Evolutionary conservation across 2,329 filamentous ascomycete species (phyloP).

Genomic region (Penicillium fuscoglaucum): DNA sequence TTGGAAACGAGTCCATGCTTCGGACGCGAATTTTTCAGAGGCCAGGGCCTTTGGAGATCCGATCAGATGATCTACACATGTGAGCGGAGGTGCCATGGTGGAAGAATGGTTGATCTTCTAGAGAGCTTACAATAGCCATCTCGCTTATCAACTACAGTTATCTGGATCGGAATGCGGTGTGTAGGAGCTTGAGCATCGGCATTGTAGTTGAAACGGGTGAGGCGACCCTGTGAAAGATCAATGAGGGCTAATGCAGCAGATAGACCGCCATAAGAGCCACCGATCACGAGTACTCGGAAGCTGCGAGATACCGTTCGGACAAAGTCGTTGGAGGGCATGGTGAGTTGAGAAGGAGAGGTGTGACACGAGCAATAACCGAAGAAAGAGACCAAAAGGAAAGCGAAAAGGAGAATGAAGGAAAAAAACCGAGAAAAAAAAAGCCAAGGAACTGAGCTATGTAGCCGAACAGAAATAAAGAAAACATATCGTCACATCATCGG

Average conservation of each 20-base stretch:
- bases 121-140: slow-evolving; percentile 70
- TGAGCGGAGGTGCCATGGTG: not conserved
- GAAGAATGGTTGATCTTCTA: not conserved
- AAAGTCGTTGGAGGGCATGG: slow-evolving; percentile 32
- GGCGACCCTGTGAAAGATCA: slow-evolving; percentile 61
- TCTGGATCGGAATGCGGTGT: slow-evolving; percentile 59
- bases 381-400: not conserved
- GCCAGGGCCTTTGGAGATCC: slow-evolving; percentile 72
- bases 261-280: slow-evolving; percentile 72
- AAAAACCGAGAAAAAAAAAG: not conserved
- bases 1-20: slow-evolving; percentile 69
- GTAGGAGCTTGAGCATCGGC: slow-evolving; percentile 22
- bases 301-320: slow-evolving; percentile 22
- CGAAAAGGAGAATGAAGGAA: not conserved
- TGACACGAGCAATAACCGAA: not conserved
- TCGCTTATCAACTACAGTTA: slow-evolving; percentile 75
- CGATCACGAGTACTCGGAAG: slow-evolving; percentile 64
- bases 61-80: slow-evolving; percentile 66
- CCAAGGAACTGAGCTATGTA: slow-evolving; percentile 1
- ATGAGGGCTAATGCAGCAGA: slow-evolving; percentile 66
- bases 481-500: slow-evolving; percentile 1
- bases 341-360: not conserved
- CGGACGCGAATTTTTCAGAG: slow-evolving; percentile 61
- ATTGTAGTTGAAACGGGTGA: slow-evolving; percentile 47
- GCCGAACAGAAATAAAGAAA: not conserved